phyloP scores from a whole-genome alignment of 768 basidiomycete species.

The Suillus decipiens region DNA sequence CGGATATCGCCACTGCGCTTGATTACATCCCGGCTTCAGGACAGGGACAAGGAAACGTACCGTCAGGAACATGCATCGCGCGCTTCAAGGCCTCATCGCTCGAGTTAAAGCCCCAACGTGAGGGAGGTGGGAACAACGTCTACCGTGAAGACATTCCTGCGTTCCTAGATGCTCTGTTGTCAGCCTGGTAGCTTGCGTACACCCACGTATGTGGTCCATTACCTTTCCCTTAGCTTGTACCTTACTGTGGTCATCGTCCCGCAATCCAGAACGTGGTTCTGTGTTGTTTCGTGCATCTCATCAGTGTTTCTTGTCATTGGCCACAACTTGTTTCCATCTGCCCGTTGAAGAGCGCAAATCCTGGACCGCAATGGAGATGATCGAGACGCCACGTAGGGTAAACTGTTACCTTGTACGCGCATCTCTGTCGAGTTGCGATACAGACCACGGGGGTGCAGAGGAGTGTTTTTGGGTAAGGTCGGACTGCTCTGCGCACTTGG shows the following conservation, averaged over 20 bases:
- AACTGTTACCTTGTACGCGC: constrained; percentile 79
- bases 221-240: no score
- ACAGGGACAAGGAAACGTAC: constrained; percentile 11
- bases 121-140: constrained; percentile 97
- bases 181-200: no score
- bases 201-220: no score
- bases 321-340: no score
- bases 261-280: no score
- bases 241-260: no score
- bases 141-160: constrained; percentile 81
- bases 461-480: no score
- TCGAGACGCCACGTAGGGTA: constrained; percentile 68
- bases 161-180: constrained; percentile 73
- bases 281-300: no score
- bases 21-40: constrained; percentile 7
- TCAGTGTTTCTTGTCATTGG: no score
- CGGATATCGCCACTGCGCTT: constrained; percentile 9
- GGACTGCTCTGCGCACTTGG: no score
- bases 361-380: constrained; percentile 97
- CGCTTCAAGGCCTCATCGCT: constrained; percentile 46
- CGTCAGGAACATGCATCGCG: constrained; percentile 25
- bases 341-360: constrained; percentile 65
- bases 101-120: constrained; percentile 96
- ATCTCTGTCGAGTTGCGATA: constrained; percentile 33
- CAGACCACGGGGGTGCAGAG: neutral